Evolutionary conservation across 1,284 basidiomycete species (phyloP), one percentile per base, ranked within the genome.

Genomic region (Stygiomarasmius scandens): DNA sequence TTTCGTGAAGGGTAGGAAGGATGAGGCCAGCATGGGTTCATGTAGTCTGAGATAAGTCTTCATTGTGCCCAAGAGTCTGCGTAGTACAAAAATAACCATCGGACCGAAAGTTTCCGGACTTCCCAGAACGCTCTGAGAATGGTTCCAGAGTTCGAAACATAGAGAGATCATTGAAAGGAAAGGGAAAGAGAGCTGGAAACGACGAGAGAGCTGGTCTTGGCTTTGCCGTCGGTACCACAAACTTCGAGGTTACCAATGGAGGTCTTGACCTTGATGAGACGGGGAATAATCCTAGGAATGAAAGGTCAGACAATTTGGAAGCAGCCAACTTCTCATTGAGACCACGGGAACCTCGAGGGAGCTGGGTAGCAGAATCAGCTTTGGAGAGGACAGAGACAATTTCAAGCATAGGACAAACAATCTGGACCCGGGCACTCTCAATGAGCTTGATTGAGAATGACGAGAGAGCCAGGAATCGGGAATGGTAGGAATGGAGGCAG

Each of bases 361-460:
- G 96, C 94, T 99, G 98, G 67, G 97, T 99, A 61, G 97, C 89
- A 62, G 96, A 96, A 75, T 99, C 97, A 62, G 91, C 95, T 72
- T 95, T 96, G 52, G 95, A 77, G 73, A 99, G 93, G 71, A 97
- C 82, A 62, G 97, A 97, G 66, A 99, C 91, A 68, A 98, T 95
- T 60, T 97, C 93, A 63, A 96, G 96, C 83, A 96, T 98, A 71
- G 93, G 89, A 70, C 87, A 88, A 64, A 92, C 92, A 65, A 87
- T 93, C 80, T 97, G 95, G 63, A 79, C 73, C 55, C 96, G 93
- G 53, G 93, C 91, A 67, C 89, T 88, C 65, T 76, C 78, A 71
- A 98, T 90, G 74, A 99, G 87, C 81, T 32, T 95, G 91, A 80
- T 98, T 89, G 74, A 99, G 84, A 68, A 93, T 76, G 67, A 83